Percentiles rank a stretch among this genome's conserved stretches.
phyloP scores from a whole-genome alignment of 202 grass and related monocot species.

The Eragrostis tef region DNA sequence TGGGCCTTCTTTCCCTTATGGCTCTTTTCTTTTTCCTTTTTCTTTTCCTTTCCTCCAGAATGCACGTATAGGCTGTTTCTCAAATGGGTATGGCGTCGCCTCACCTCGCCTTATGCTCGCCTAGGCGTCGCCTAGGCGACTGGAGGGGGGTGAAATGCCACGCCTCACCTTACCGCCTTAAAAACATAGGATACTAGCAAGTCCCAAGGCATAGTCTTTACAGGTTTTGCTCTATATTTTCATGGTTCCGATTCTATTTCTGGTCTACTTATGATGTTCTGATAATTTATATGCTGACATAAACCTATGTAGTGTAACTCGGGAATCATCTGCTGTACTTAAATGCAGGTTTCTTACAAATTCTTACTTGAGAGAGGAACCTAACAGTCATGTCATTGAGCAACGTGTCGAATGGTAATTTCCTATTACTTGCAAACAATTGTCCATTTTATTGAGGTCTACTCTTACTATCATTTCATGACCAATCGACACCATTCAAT shows the following conservation, averaged over 20 bases:
- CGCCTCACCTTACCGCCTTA: no score
- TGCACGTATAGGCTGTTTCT: no score
- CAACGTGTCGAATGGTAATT: conserved; percentile 94
- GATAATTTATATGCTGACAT: not conserved
- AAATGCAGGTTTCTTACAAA: conserved; percentile 88
- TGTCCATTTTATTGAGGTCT: not conserved
- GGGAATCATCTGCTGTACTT: conserved; percentile 27
- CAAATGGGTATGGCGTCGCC: no score
- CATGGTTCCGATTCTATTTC: conserved; percentile 14
- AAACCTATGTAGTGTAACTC: conserved; percentile 4
- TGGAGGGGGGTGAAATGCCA: no score
- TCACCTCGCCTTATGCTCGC: no score
- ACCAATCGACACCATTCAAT: not conserved
- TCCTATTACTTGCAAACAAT: conserved; percentile 7
- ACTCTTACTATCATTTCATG: not conserved
- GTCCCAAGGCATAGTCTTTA: conserved; percentile 8
- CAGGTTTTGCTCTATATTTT: conserved; percentile 17
- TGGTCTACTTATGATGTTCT: not conserved
- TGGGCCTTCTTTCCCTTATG: no score
- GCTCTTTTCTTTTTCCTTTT: no score
- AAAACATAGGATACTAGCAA: not conserved
- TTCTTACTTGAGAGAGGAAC: conserved; percentile 91
- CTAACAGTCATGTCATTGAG: conserved; percentile 95
- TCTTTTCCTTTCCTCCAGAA: no score
- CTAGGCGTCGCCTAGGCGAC: no score